Base-by-base conservation (phyloP, 768 basidiomycete species). In the Rhizopogon vulgaris region DNA sequence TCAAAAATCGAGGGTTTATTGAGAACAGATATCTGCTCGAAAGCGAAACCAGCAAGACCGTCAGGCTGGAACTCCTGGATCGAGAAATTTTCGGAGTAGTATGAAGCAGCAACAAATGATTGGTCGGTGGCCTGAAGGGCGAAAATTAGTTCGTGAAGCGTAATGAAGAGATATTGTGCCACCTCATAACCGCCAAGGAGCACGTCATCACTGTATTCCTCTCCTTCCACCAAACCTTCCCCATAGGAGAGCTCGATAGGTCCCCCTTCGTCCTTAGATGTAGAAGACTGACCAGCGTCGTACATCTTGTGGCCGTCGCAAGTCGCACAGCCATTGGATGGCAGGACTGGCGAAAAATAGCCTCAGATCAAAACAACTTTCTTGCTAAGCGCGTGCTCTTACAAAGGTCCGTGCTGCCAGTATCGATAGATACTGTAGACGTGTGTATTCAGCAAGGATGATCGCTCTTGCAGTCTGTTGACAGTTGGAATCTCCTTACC, bases 21-120 rank as follows among this genome's bases (percentile, higher is more conserved):
- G 37, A 70, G 71, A 22, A 51, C 57, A 3, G 78, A 74, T 49
- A 77, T 64, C 28, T 56, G 9, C 5, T 64, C 60, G 62, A 76
- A 79, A 0, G 62, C 74, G 62, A 78, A 61, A 25, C 77, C 77
- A 38, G 77, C 57, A 10, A 79, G 49, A 11, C 76, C 77, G 34
- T 78, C 76, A 1, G 72, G 52, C 1, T 40, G 55, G 47, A 71
- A 73, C 22, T 22, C 22, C 22, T 22, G 22, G 10, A 12, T 41
- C 37, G 52, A 5, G 52, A 76, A 57, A 7, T 63, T 62, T 4
- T 55, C 7, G 12, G 73, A 73, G 48, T 74, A 75, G 2, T 56
- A 60, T 12, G 60, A 68, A n/a, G 79, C 77, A 17, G 70, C 70
- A 10, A 77, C 74, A n/a, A 82, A 57, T 3, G 63, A 64, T 60